Base-by-base conservation (phyloP, 2,329 filamentous ascomycete species). In the Colletotrichum trifolii region DNA sequence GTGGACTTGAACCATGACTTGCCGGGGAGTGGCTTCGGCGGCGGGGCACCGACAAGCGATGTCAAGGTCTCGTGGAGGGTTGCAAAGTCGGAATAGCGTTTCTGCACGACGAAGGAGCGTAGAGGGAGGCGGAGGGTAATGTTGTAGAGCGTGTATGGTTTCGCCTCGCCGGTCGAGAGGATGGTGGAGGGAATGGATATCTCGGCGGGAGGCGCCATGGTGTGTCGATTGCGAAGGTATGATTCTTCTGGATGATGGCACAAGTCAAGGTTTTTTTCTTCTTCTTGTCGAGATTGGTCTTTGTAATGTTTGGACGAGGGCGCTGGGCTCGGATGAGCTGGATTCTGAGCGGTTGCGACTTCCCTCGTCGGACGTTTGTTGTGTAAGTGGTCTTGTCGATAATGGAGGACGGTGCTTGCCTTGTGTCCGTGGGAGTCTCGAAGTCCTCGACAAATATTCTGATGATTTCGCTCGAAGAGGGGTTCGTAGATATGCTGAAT, bases 1-100 rank as follows among this genome's bases (percentile, higher is more conserved):
- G 92, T 94, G 9, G 88, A 88, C 66, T 89, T 87, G 73, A 95
- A 87, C 91, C 91, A 96, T 50, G 89, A 88, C 75, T 96, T 96
- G 12, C 80, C 80, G 0, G 92, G 92, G 2, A 95, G 82, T 0
- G 90, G 79, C 1, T 82, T 81, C 0, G 92, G 92, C 8, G 92
- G 91, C 17, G 90, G 76, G 25, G 81, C 73, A 70, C 88, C 88
- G 61, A 89, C 85, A 54, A 87, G 81, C 45, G 84, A 79, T 17
- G 83, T 82, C 8, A 96, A 84, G 4, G 85, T 78, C 36, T 81
- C 76, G 78, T 96, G 87, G 13, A 96, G 87, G 50, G 82, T 76
- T 60, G 82, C 81, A 73, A 96, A 96, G 74, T 96, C 92, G 57
- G 89, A 93, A 82, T 95, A 96, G 71, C 92, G 91, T 78, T 94